Evolutionary conservation across 2,329 filamentous ascomycete genomes (phyloP).

Genomic region (Aspergillus tubingensis): DNA sequence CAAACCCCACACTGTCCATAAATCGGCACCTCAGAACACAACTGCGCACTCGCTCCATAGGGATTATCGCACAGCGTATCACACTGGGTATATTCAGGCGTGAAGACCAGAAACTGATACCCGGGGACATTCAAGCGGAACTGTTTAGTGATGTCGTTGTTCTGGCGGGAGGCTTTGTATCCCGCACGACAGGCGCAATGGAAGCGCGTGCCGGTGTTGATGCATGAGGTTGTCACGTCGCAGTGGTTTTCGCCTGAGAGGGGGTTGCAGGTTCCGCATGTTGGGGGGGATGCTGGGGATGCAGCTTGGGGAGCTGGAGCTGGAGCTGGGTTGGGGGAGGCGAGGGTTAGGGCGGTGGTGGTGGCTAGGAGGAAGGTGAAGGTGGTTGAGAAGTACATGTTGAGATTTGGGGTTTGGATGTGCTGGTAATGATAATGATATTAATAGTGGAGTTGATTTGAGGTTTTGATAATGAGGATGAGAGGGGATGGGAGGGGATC

Average conservation of each 20-base stretch:
- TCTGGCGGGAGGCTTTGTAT: slow-evolving; percentile 38
- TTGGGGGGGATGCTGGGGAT: slow-evolving; percentile 20
- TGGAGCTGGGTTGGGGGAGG: slow-evolving; percentile 18
- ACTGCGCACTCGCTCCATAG: slow-evolving; percentile 29
- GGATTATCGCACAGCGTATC: slow-evolving; percentile 40
- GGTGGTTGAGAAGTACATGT: slow-evolving; percentile 32
- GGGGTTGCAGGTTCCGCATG: slow-evolving; percentile 44
- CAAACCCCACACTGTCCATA: slow-evolving; percentile 30
- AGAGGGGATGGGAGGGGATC: background rate
- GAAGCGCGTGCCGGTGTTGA: slow-evolving; percentile 43
- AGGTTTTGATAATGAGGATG: background rate
- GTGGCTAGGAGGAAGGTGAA: slow-evolving; percentile 17
- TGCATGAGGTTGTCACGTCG: slow-evolving; percentile 48
- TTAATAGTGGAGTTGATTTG: background rate
- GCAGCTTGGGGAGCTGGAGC: background rate
- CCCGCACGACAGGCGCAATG: slow-evolving; percentile 47
- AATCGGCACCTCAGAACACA: slow-evolving; percentile 40
- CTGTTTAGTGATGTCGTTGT: slow-evolving; percentile 34
- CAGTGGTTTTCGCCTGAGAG: slow-evolving; percentile 43
- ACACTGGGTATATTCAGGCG: slow-evolving; percentile 37
- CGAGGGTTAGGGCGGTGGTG: slow-evolving; percentile 24
- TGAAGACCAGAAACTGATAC: slow-evolving; percentile 44
- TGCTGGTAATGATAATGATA: background rate
- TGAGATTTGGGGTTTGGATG: slow-evolving; percentile 11
- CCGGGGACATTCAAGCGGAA: slow-evolving; percentile 43